These are phyloP conservation scores for Potentilla sterilis DNA, from an alignment of 306 rosid genomes.

Conservation along the genomic window DNA sequence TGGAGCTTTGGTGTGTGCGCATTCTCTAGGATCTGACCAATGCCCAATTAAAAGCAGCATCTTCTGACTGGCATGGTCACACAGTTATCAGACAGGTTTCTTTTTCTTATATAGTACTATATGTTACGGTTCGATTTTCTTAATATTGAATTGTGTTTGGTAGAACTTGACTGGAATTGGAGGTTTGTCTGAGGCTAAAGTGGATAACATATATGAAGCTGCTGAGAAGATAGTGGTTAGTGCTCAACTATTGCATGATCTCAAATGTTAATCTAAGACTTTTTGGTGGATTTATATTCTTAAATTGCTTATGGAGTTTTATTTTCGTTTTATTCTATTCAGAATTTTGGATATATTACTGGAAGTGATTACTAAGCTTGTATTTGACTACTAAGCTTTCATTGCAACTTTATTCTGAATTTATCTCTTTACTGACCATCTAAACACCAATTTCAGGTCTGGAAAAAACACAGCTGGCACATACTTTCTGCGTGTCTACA, in stretches of 20 bases:
- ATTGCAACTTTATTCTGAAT: no score
- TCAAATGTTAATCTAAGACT: neutral
- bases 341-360: slow-evolving; percentile 89
- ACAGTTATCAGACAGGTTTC: neutral
- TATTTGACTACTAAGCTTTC: no score
- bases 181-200: slow-evolving; percentile 95
- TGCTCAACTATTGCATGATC: slow-evolving; percentile 21
- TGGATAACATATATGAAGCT: slow-evolving; percentile 92
- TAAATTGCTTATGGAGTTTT: slow-evolving; percentile 8
- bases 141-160: no score
- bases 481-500: slow-evolving; percentile 89
- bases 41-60: neutral
- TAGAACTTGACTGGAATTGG: slow-evolving; percentile 72
- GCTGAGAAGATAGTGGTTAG: slow-evolving; percentile 90
- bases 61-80: neutral
- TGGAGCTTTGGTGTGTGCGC: neutral
- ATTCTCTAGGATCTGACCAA: neutral
- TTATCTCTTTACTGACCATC: no score
- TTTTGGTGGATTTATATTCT: neutral
- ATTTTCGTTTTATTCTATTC: slow-evolving; percentile 14
- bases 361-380: slow-evolving; percentile 51
- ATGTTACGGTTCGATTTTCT: neutral
- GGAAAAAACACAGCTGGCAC: slow-evolving; percentile 99
- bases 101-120: no score
- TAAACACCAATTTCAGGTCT: slow-evolving; percentile 44